Evolutionary conservation across 495 filamentous ascomycete genomes (phyloP).

Genomic region (Penicillium angulare): DNA sequence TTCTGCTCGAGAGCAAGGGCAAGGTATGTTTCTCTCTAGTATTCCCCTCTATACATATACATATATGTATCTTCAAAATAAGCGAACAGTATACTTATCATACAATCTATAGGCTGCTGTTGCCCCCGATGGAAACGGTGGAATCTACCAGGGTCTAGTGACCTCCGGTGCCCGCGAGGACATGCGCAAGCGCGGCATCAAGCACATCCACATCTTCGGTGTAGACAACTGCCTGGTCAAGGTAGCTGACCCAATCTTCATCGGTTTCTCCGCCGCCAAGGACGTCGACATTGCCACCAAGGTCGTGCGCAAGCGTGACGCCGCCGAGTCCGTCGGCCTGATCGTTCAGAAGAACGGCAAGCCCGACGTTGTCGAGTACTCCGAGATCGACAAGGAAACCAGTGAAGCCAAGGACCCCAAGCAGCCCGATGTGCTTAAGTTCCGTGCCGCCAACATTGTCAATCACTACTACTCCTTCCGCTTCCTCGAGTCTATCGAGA

Average conservation of each 20-base stretch:
- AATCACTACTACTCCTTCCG: constrained; percentile 99
- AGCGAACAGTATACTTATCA: no score
- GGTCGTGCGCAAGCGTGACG: constrained; percentile 96
- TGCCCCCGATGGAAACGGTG: constrained; percentile 97
- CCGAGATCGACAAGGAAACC: constrained; percentile 85
- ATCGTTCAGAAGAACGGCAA: constrained; percentile 94
- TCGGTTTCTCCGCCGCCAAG: constrained; percentile 87
- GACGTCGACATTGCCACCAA: constrained; percentile 96
- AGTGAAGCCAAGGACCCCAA: constrained; percentile 87
- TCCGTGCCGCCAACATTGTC: constrained; percentile 98
- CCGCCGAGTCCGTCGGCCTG: constrained; percentile 92
- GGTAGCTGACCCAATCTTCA: constrained; percentile 93
- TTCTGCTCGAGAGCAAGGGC: constrained; percentile 85
- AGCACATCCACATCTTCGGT: constrained; percentile 97
- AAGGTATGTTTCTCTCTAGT: constrained; percentile 60
- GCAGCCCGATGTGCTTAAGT: constrained; percentile 81
- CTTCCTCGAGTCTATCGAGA: constrained; percentile 87
- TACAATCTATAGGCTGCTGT: constrained; percentile 66
- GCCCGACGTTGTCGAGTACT: constrained; percentile 98
- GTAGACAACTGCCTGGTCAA: constrained; percentile 99
- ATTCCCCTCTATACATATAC: no score
- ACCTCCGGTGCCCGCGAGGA: constrained; percentile 79
- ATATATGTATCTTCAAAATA: no score
- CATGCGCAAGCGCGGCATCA: constrained; percentile 83
- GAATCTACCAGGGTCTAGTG: constrained; percentile 91